Base-by-base conservation (phyloP, 2,329 filamentous ascomycete species). In the Pseudomassariella vexata region DNA sequence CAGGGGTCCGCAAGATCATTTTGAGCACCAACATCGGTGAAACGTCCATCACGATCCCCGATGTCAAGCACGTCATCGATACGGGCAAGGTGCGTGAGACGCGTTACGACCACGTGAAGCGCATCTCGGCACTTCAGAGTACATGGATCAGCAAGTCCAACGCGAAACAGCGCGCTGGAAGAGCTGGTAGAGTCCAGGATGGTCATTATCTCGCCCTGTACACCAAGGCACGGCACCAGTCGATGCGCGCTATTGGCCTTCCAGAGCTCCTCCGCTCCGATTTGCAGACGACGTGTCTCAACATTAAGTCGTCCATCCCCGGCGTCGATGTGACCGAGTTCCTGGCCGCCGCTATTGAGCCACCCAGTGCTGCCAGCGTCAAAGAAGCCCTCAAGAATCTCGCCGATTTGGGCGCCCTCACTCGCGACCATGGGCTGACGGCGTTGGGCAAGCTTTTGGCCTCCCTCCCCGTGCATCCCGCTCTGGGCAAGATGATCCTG, bases 1-100 rank as follows among this genome's bases (percentile, higher is more conserved):
- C 39, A 10, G 63, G 61, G 11, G 59, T 57, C 28, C 58, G 69
- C 25, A 66, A 67, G 39, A 58, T 73, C 19, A 65, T 73, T 20
- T 48, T 73, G 7, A 56, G 65, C 4, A 72, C 67, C 1, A 67
- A 69, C 34, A 65, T 72, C 35, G 66, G 65, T 6, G 68, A 72
- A 42, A 68, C 65, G 0, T 68, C 63, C 4, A 49, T 72, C 24
- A 72, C 68, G 5, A 62, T 72, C n/a, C 59, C 66, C 7, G 68
- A 71, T 37, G 65, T 73, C 14, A 58, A 59, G 33, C 64, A 61
- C 42, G 65, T 73, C 3, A 50, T 73, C 20, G 69, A 73, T 38
- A 52, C 55, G 11, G 69, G 69, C 14, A 55, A 55, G 26, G 34
- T 47, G 19, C 43, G 50, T 11, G 49, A 56, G 39, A 52, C 44